Percentiles rank a stretch among this genome's conserved stretches.
These are phyloP conservation scores for Pholiota conissans DNA, from an alignment of 768 basidiomycete genomes.

Conservation along the genomic window DNA sequence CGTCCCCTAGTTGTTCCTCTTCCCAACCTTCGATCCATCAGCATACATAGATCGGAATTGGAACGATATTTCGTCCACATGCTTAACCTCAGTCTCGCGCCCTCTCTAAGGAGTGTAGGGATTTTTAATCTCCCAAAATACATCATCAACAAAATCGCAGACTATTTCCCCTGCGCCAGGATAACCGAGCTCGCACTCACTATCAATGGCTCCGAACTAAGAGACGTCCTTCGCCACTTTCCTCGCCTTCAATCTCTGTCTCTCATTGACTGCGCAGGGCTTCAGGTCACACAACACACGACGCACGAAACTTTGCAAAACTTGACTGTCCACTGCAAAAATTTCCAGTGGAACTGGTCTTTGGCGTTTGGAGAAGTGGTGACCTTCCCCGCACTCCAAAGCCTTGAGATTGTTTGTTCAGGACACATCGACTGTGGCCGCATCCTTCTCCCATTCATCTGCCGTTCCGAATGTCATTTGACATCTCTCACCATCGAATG, in stretches of 20 bases:
- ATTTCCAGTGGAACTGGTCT: background rate
- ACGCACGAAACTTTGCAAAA: background rate
- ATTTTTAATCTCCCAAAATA: background rate
- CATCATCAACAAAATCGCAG: background rate
- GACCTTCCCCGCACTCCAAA: slow-evolving; percentile 5
- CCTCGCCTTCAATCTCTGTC: background rate
- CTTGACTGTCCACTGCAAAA: background rate
- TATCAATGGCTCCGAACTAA: no score
- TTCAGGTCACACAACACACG: background rate
- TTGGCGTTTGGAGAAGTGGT: background rate
- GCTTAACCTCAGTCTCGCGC: background rate
- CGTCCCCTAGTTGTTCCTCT: background rate
- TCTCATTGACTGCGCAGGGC: background rate
- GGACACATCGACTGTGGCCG: background rate
- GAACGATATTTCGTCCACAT: background rate
- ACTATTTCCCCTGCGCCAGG: background rate
- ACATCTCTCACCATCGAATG: slow-evolving; percentile 11
- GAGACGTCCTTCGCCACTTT: background rate
- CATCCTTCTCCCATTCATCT: slow-evolving; percentile 7
- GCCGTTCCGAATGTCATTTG: slow-evolving; percentile 9
- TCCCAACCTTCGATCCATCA: background rate
- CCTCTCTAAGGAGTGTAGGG: background rate
- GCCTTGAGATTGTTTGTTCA: slow-evolving; percentile 1
- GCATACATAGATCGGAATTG: background rate
- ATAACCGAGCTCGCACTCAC: background rate